Evolutionary conservation across 2,329 filamentous ascomycete species (phyloP), one percentile per base, ranked within the genome.

Genomic region (Dactylellina parvicollis): DNA sequence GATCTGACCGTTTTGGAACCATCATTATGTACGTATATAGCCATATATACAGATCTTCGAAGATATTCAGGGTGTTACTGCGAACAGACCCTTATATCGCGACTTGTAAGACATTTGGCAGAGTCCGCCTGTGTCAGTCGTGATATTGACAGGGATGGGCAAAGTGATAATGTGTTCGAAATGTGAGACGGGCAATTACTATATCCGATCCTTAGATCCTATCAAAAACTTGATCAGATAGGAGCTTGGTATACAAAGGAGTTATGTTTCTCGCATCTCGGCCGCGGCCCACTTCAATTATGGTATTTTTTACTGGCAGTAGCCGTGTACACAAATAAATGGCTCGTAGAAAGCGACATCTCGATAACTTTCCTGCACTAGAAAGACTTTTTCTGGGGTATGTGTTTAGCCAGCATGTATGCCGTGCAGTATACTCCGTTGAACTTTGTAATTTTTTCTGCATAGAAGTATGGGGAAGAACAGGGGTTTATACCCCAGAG

Each of bases 401-500:
- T 40, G 46, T 55, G 28, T 70, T 70, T 70, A 70, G 65, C 65
- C 65, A 70, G 55, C 50, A 44, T 18, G 44, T 44, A 56, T 70
- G 47, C 56, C 49, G 65, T 59, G 65, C 56, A 70, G 61, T 62
- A 66, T 66, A 47, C 52, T 66, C 32, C 32, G 34, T 26, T 24
- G 47, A 36, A 56, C 56, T 57, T 70, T 54, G 46, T 61, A 54
- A 49, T 57, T 57, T 47, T 56, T 61, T 62, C 50, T 70, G 50
- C 57, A 64, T 32, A 57, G 40, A 64, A 71, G 49, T 71, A 71
- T 71, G 66, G 66, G 66, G 66, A 71, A 62, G 44, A 47, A 32
- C 56, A 71, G 28, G 66, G 57, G 56, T 24, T n/a, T 30, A 36
- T 44, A 71, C 66, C 66, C 66, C 57, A 34, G 66, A 57, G 61